A percentile compares a stretch with the other conserved stretches of the same genome.
These are phyloP conservation scores for Brasilioporus rufonigricans DNA, from an alignment of 768 basidiomycete genomes.

Conservation along the genomic window DNA sequence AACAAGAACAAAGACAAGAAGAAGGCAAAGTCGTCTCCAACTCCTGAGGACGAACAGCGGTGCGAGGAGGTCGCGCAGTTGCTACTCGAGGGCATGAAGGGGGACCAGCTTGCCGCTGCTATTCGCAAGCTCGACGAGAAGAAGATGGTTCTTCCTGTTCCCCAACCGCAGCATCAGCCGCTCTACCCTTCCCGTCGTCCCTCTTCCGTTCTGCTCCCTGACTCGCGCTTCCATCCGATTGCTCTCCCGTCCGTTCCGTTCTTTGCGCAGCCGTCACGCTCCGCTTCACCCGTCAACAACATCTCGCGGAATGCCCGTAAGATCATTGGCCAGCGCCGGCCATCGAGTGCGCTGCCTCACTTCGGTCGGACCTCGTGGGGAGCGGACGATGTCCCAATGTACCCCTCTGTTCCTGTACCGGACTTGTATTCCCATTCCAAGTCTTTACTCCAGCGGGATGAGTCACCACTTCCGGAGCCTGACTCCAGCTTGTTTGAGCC, in stretches of 20 bases:
- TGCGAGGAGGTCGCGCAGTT: constrained; percentile 59
- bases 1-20: constrained; percentile 48
- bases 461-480: constrained; percentile 48
- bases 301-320: constrained; percentile 44
- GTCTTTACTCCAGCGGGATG: constrained; percentile 38
- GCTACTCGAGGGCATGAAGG: constrained; percentile 67
- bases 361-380: constrained; percentile 29
- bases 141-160: background rate
- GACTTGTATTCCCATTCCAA: constrained; percentile 13
- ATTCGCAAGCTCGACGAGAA: constrained; percentile 50
- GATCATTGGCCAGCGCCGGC: constrained; percentile 45
- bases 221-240: constrained; percentile 38
- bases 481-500: constrained; percentile 48
- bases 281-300: constrained; percentile 43
- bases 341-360: constrained; percentile 47
- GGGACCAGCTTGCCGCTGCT: constrained; percentile 62
- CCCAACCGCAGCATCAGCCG: constrained; percentile 8
- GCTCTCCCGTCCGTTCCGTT: constrained; percentile 44
- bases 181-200: constrained; percentile 49
- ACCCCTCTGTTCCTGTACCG: background rate
- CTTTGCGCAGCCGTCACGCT: constrained; percentile 39
- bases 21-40: constrained; percentile 25
- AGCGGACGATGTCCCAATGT: constrained; percentile 26
- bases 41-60: constrained; percentile 30
- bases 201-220: constrained; percentile 62